Conservation (phyloP, 108 stramenopile species). For the Cylindrotheca closterium region DNA sequence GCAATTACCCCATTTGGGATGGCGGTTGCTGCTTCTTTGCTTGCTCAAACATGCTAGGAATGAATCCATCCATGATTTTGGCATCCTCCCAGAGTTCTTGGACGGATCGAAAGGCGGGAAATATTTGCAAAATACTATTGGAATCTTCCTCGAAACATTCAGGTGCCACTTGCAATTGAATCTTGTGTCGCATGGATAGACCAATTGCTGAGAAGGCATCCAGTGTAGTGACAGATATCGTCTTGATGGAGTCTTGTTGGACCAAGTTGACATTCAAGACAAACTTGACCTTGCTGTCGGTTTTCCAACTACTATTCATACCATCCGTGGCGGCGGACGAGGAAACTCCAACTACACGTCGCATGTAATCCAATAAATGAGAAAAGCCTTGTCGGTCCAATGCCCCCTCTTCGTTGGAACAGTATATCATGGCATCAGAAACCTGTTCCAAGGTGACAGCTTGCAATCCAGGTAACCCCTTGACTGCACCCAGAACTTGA, state of each 20-base stretch:
- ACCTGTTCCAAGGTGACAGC: constrained; percentile 3
- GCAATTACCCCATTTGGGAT: too few relatives aligned
- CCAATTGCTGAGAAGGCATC: constrained; percentile 24
- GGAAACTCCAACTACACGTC: neutral
- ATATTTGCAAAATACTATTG: constrained; percentile 7
- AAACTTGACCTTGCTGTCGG: neutral
- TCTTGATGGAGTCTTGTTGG: constrained; percentile 1
- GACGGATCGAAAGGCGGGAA: constrained; percentile 32
- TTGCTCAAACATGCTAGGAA: constrained; percentile 29
- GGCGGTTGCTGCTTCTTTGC: neutral
- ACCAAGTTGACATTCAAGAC: constrained; percentile 9
- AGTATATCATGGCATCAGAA: constrained; percentile 4
- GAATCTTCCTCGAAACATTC: neutral
- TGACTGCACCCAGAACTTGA: constrained; percentile 15
- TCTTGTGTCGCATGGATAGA: constrained; percentile 30
- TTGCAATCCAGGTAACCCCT: constrained; percentile 24
- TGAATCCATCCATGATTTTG: constrained; percentile 35
- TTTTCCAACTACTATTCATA: too few relatives aligned
- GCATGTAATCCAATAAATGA: constrained; percentile 21
- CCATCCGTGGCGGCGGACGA: too few relatives aligned
- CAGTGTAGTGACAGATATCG: neutral
- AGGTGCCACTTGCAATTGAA: neutral
- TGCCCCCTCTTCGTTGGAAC: constrained; percentile 15
- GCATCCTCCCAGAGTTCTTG: constrained; percentile 33
- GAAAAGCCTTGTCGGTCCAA: constrained; percentile 27